Conservation (phyloP, 176 grass and related monocot genomes). For the Raddia guianensis region DNA sequence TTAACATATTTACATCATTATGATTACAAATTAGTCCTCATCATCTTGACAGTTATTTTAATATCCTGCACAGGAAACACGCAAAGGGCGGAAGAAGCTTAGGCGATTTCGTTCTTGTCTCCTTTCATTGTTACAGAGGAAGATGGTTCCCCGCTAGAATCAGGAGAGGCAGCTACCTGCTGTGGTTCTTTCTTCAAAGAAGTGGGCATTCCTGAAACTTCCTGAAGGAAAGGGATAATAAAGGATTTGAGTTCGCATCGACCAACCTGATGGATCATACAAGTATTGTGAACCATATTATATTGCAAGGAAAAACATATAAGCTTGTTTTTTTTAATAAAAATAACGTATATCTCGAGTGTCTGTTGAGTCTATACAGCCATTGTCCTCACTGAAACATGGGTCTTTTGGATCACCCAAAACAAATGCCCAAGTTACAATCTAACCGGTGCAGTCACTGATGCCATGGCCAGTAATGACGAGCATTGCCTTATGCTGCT, state of each 20-base stretch:
- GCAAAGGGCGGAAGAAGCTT: constrained; percentile 31
- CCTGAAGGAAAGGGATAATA: constrained; percentile 40
- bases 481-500: not conserved
- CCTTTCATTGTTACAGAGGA: constrained; percentile 78
- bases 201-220: constrained; percentile 90
- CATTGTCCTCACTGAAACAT: constrained; percentile 1
- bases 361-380: not conserved
- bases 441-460: not conserved
- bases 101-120: constrained; percentile 48
- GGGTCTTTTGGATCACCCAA: not conserved
- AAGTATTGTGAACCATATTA: not conserved
- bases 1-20: constrained; percentile 39
- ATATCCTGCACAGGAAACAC: constrained; percentile 23
- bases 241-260: constrained; percentile 23
- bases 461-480: not conserved
- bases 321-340: not conserved
- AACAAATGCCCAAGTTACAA: not conserved
- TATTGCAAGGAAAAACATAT: not conserved
- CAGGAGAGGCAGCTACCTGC: constrained; percentile 57
- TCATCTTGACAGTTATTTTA: not conserved
- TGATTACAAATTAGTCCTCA: constrained; percentile 1
- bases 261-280: not conserved
- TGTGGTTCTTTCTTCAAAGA: constrained; percentile 70
- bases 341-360: not conserved
- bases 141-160: constrained; percentile 74